Conservation (phyloP, 192 early-diverging fungal genomes). For the Coemansia sp. region DNA sequence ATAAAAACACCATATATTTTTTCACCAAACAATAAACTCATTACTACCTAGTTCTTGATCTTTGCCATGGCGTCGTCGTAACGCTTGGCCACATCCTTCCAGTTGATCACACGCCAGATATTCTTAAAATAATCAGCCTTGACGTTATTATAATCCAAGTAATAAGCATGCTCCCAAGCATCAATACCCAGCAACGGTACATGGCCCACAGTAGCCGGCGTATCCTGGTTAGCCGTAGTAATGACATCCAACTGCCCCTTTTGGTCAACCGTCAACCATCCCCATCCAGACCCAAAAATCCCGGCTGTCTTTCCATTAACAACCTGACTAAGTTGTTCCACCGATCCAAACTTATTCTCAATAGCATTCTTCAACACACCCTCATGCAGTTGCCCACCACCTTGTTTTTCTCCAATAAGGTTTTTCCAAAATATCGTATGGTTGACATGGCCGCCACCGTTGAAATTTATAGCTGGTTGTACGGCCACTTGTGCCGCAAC, state of each 20-base stretch:
- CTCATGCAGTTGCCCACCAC: conserved; percentile 71
- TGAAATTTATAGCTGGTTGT: conserved; percentile 84
- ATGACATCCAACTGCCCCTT: conserved; percentile 79
- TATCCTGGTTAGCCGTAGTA: conserved; percentile 88
- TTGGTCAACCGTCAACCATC: conserved; percentile 93
- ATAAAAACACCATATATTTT: not conserved
- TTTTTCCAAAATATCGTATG: conserved; percentile 95
- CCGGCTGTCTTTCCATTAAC: conserved; percentile 80
- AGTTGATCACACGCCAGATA: conserved; percentile 96
- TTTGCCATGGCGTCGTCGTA: conserved; percentile 63
- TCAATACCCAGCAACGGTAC: conserved; percentile 89
- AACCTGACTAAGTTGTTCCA: conserved; percentile 73
- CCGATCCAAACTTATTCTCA: conserved; percentile 76
- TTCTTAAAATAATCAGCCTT: conserved; percentile 95
- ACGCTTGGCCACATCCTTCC: conserved; percentile 90
- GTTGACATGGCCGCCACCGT: conserved; percentile 91
- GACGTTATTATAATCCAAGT: conserved; percentile 97
- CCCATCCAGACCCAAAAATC: conserved; percentile 94
- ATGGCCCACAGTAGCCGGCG: conserved; percentile 57
- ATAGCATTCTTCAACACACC: conserved; percentile 72
- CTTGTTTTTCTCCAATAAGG: conserved; percentile 76
- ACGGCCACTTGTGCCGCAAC: conserved; percentile 71
- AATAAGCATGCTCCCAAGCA: conserved; percentile 97
- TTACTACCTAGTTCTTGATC: conserved; percentile 1
- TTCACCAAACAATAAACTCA: not conserved